These are phyloP conservation scores for Colletotrichum eleusines DNA, from an alignment of 2,329 filamentous ascomycete species.

Conservation along the genomic window DNA sequence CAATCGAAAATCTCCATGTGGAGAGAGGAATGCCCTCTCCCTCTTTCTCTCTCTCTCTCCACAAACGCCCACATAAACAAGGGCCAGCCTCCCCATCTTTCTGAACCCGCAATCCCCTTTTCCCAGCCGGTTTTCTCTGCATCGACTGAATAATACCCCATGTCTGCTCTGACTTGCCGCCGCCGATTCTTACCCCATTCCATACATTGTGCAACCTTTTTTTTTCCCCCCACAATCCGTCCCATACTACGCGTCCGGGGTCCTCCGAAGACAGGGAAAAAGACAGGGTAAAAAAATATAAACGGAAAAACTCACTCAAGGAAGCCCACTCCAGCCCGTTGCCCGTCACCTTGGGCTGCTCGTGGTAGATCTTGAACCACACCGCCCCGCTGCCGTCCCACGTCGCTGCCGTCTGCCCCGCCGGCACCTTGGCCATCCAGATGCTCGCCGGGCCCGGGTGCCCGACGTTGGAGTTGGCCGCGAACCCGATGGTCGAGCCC, in stretches of 20 bases:
- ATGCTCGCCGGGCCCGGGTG: constrained; percentile 55
- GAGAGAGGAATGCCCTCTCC: background rate
- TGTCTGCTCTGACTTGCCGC: background rate
- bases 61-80: constrained; percentile 2
- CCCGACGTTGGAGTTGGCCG: constrained; percentile 52
- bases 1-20: background rate
- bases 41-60: constrained; percentile 20
- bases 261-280: background rate
- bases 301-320: constrained; percentile 46
- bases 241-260: background rate
- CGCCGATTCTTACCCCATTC: background rate
- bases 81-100: constrained; percentile 1
- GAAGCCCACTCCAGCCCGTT: constrained; percentile 56
- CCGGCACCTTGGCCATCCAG: constrained; percentile 54
- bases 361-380: constrained; percentile 56
- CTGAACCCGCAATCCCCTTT: constrained; percentile 8
- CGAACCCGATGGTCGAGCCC: constrained; percentile 51
- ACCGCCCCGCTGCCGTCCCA: constrained; percentile 51
- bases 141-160: background rate
- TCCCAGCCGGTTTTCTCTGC: background rate
- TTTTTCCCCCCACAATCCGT: background rate
- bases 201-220: background rate
- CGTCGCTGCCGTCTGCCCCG: constrained; percentile 48
- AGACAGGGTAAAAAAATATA: background rate
- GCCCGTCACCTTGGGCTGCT: constrained; percentile 52